Evolutionary conservation across 148 eudicot species (phyloP).

Genomic region (Heliamphora exappendiculata): DNA sequence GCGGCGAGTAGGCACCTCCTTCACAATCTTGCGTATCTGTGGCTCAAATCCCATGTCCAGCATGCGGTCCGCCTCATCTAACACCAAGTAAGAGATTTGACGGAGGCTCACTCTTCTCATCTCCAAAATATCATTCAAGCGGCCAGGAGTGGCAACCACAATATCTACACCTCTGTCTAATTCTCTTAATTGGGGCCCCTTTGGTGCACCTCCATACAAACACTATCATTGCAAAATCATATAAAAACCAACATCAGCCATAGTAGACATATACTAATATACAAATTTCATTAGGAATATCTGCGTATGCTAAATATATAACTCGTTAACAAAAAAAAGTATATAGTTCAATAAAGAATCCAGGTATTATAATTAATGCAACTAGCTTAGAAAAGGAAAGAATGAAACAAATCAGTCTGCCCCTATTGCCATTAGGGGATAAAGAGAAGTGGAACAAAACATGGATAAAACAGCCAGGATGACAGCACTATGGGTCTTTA

Average conservation of each 20-base stretch:
- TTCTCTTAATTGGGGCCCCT: slow-evolving; percentile 82
- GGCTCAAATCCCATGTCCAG: slow-evolving; percentile 99
- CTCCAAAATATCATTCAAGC: slow-evolving; percentile 92
- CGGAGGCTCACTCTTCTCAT: slow-evolving; percentile 63
- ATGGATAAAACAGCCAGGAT: neutral
- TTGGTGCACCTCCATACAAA: slow-evolving; percentile 96
- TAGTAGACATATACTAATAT: slow-evolving; percentile 11
- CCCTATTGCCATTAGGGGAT: neutral
- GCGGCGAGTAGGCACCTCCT: slow-evolving; percentile 66
- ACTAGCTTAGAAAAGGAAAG: too few relatives aligned
- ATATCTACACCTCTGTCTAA: slow-evolving; percentile 77
- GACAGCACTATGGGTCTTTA: too few relatives aligned
- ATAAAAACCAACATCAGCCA: slow-evolving; percentile 10
- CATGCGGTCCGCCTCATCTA: slow-evolving; percentile 99
- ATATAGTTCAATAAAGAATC: too few relatives aligned
- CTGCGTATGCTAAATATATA: neutral
- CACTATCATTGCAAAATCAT: slow-evolving; percentile 38
- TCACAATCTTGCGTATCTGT: slow-evolving; percentile 90
- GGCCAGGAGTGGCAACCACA: slow-evolving; percentile 98
- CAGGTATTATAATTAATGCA: too few relatives aligned
- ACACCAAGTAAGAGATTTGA: slow-evolving; percentile 85
- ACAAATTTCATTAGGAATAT: neutral
- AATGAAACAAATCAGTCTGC: neutral
- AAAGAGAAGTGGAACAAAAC: neutral
- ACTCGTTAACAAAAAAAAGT: too few relatives aligned